Evolutionary conservation across 306 rosid genomes (phyloP).

Genomic region (Ormosia emarginata): DNA sequence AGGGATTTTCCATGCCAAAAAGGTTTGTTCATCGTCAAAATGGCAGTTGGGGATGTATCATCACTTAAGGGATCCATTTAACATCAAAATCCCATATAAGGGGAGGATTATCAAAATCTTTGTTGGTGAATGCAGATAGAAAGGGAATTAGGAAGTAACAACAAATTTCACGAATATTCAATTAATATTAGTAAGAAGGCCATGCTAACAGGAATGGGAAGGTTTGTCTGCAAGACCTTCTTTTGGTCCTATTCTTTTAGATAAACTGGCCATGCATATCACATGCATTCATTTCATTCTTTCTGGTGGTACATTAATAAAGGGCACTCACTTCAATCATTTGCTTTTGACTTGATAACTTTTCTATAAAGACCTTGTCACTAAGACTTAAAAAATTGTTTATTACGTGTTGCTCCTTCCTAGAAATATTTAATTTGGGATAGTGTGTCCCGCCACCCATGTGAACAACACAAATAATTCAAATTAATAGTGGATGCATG

Average conservation of each 20-base stretch:
- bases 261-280: slow-evolving; percentile 17
- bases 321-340: slow-evolving; percentile 22
- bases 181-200: background rate
- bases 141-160: background rate
- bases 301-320: background rate
- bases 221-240: background rate
- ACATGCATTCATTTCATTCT: slow-evolving; percentile 17
- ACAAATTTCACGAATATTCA: background rate
- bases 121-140: background rate
- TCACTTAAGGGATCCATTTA: background rate
- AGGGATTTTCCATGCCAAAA: slow-evolving; percentile 4
- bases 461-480: slow-evolving; percentile 5
- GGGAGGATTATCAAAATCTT: background rate
- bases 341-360: slow-evolving; percentile 13
- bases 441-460: slow-evolving; percentile 16
- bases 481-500: background rate
- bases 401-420: background rate
- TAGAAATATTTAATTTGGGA: slow-evolving; percentile 17
- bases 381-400: background rate
- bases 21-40: background rate
- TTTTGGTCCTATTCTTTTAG: background rate
- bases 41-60: background rate
- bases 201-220: background rate
- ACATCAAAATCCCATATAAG: background rate
- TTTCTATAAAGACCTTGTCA: slow-evolving; percentile 15